phyloP scores from a whole-genome alignment of 1,139 yeast genomes.

The Kodamaea anthophila region DNA sequence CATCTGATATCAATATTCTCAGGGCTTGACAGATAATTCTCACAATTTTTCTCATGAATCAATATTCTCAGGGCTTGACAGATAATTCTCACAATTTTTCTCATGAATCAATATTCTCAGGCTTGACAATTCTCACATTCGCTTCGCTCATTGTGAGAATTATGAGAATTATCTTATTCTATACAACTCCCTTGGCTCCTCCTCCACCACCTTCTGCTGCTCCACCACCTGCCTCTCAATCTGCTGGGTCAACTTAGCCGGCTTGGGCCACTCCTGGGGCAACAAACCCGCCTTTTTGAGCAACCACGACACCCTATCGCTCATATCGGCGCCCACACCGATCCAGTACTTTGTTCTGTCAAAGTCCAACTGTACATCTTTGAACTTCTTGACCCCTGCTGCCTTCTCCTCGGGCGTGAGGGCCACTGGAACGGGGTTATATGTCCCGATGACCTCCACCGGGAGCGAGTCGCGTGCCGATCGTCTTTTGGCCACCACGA shows the following conservation, averaged over 20 bases:
- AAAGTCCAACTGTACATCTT: conserved; percentile 79
- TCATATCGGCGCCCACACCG: conserved; percentile 97
- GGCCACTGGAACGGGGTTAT: conserved; percentile 77
- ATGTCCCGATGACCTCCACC: conserved; percentile 91
- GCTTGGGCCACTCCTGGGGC: conserved; percentile 67
- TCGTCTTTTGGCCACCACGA: conserved; percentile 74
- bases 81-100: no score
- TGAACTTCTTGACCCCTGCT: conserved; percentile 54
- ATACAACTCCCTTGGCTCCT: conserved; percentile 22
- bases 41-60: no score
- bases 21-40: no score
- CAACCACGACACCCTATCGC: conserved; percentile 71
- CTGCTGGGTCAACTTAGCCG: conserved; percentile 29
- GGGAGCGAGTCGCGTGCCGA: conserved; percentile 82
- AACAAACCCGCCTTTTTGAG: conserved; percentile 76
- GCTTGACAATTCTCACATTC: no score
- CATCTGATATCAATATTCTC: no score
- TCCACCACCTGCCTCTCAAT: conserved; percentile 26
- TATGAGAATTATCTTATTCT: conserved; percentile 24
- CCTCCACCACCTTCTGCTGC: conserved; percentile 25
- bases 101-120: no score
- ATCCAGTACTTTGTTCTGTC: conserved; percentile 95
- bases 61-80: no score
- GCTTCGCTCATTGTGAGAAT: no score
- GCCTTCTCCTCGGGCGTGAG: conserved; percentile 52